Percentiles rank a stretch among this genome's conserved stretches.
Conservation (phyloP, 805 yeast species). For the Metschnikowia reukaufii region DNA sequence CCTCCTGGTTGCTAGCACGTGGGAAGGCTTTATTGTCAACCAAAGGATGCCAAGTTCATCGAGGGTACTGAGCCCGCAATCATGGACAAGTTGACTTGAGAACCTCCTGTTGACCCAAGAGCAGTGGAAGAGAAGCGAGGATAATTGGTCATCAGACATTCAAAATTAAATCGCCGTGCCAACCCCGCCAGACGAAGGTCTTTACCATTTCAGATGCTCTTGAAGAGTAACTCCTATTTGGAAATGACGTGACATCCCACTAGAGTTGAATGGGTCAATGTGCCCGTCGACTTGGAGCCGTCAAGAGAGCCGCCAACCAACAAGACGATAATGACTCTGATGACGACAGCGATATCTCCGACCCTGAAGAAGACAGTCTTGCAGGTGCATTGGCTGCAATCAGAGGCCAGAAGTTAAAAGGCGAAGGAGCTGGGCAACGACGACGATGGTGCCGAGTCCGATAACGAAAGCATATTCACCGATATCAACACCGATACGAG, state of each 20-base stretch:
- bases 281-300: slow-evolving; percentile 31
- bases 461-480: slow-evolving; percentile 41
- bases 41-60: slow-evolving; percentile 78
- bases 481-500: slow-evolving; percentile 47
- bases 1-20: slow-evolving; percentile 58
- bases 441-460: slow-evolving; percentile 41
- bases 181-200: slow-evolving; percentile 72
- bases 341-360: slow-evolving; percentile 58
- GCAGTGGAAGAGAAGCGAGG: slow-evolving; percentile 47
- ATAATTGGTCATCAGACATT: slow-evolving; percentile 59
- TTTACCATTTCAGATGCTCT: slow-evolving; percentile 64
- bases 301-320: slow-evolving; percentile 29
- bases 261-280: slow-evolving; percentile 62
- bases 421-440: slow-evolving; percentile 33
- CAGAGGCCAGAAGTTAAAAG: slow-evolving; percentile 60
- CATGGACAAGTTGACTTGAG: slow-evolving; percentile 51
- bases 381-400: slow-evolving; percentile 74
- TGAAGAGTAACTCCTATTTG: slow-evolving; percentile 77
- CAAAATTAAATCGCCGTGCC: slow-evolving; percentile 70
- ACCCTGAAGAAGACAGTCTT: slow-evolving; percentile 70
- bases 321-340: slow-evolving; percentile 40
- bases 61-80: slow-evolving; percentile 58
- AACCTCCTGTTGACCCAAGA: slow-evolving; percentile 57
- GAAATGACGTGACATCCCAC: slow-evolving; percentile 71
- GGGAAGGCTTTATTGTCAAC: slow-evolving; percentile 67